phyloP scores from a whole-genome alignment of 116 monocot species.

The Zostera marina region DNA sequence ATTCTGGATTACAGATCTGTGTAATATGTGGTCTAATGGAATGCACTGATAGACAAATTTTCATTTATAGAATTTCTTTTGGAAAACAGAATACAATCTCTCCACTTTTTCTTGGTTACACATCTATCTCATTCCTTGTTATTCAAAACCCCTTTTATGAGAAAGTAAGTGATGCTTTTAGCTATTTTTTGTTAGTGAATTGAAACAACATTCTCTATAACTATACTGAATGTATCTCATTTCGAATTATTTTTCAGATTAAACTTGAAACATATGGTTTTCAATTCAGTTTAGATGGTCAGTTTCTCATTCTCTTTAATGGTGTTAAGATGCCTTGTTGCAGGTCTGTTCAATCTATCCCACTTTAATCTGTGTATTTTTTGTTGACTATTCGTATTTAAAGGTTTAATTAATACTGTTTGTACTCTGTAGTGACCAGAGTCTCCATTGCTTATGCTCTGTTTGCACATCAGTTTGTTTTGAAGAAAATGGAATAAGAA shows the following conservation, averaged over 20 bases:
- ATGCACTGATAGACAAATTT: constrained; percentile 26
- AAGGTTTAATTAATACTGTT: constrained; percentile 1
- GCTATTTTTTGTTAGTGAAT: neutral
- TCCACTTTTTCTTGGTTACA: constrained; percentile 73
- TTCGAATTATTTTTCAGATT: constrained; percentile 16
- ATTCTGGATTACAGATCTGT: constrained; percentile 28
- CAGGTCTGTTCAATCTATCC: constrained; percentile 31
- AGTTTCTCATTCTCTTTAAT: constrained; percentile 40
- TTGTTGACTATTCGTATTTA: neutral
- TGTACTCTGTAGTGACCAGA: constrained; percentile 52
- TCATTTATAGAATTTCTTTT: constrained; percentile 38
- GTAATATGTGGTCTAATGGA: constrained; percentile 51
- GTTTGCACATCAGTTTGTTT: constrained; percentile 24
- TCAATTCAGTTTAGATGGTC: constrained; percentile 46
- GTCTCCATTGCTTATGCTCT: constrained; percentile 42
- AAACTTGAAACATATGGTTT: constrained; percentile 43
- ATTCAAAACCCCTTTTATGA: constrained; percentile 4
- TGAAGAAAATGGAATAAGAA: constrained; percentile 38
- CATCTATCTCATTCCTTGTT: constrained; percentile 31
- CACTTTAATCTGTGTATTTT: neutral
- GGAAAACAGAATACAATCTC: constrained; percentile 10
- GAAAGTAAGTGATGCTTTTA: constrained; percentile 34
- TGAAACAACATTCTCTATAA: too few relatives aligned
- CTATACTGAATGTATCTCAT: too few relatives aligned
- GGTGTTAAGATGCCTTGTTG: constrained; percentile 65